Evolutionary conservation across 148 eudicot species (phyloP), one percentile per base, ranked within the genome.

Genomic region (Euryodendron excelsum): DNA sequence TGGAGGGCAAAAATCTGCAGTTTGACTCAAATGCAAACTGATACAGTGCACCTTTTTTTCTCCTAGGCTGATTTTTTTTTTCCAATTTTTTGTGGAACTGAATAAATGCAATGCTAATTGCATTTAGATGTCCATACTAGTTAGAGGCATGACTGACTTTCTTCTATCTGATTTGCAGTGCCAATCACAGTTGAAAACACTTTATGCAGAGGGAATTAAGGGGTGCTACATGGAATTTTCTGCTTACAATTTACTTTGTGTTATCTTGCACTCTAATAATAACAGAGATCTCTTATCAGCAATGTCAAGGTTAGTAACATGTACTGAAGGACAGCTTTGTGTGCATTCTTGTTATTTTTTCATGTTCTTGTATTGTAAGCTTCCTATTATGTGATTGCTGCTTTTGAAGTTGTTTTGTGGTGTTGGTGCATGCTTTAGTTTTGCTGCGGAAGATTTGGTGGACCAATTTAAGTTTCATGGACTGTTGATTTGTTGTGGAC

Each of bases 201-300:
- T 95, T 56, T 95, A 93, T 87, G 88, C 86, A 23, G 99, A 95
- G 85, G 98, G 98, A 83, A 91, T 88, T 66, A 85, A 79, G 63
- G 99, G 99, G 75, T 89, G 94, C 60, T 87, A 87, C 80, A 82
- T 89, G 93, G 99, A 95, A 79, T 95, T 95, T 88, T 85, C 94
- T 69, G 98, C 98, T 67, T 95, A 95, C 85, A 92, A 91, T 84
- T 82, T 95, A 80, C 93, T 95, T 62, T 85, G 89, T 83, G 91
- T 89, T n/a, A 87, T 90, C 72, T 77, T 93, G 85, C 96, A 88
- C 80, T 89, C 99, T 25, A 91, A 84, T 61, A 93, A 91, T 80
- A 90, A 87, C 88, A 87, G 94, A 73, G 99, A 95, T 66, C 90
- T 95, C 69, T 80, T 93, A 78, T 90, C 93, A 17, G 91, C 91